Percentiles rank a stretch among this genome's conserved stretches.
Conservation (phyloP, 164 flowering plant genomes). For the Malania oleifera region DNA sequence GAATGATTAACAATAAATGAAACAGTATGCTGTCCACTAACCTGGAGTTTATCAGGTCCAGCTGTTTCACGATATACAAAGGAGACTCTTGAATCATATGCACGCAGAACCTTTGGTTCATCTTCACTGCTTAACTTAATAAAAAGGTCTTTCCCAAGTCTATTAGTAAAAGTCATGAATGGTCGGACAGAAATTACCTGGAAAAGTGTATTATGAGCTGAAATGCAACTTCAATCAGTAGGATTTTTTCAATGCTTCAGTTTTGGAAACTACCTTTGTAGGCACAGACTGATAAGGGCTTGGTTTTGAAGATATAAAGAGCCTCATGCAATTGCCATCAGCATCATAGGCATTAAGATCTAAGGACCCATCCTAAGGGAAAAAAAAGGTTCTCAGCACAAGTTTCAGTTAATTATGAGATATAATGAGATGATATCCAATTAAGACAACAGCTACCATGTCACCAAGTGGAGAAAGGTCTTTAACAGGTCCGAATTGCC, state of each 20-base stretch:
- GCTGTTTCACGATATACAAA: slow-evolving; percentile 45
- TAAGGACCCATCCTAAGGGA: slow-evolving; percentile 78
- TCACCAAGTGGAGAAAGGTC: slow-evolving; percentile 89
- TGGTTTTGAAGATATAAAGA: slow-evolving; percentile 82
- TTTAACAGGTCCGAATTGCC: slow-evolving; percentile 61
- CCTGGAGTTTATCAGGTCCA: slow-evolving; percentile 71
- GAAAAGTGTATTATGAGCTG: slow-evolving; percentile 8
- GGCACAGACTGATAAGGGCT: slow-evolving; percentile 85
- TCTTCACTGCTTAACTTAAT: slow-evolving; percentile 67
- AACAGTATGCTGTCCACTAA: slow-evolving; percentile 15
- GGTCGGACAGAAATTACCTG: slow-evolving; percentile 85
- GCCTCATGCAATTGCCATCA: slow-evolving; percentile 68
- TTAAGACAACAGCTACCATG: slow-evolving; percentile 48
- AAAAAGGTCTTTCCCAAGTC: slow-evolving; percentile 69
- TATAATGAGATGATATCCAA: background rate
- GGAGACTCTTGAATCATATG: slow-evolving; percentile 76
- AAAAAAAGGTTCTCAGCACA: background rate
- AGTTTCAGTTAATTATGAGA: background rate
- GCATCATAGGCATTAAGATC: slow-evolving; percentile 75
- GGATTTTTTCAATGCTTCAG: background rate
- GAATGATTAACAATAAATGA: background rate
- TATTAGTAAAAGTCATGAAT: slow-evolving; percentile 88
- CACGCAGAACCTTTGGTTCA: slow-evolving; percentile 62
- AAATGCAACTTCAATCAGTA: background rate
- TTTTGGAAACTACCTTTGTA: slow-evolving; percentile 57